phyloP scores from a whole-genome alignment of 2,329 filamentous ascomycete species.

The Penicillium sp. region DNA sequence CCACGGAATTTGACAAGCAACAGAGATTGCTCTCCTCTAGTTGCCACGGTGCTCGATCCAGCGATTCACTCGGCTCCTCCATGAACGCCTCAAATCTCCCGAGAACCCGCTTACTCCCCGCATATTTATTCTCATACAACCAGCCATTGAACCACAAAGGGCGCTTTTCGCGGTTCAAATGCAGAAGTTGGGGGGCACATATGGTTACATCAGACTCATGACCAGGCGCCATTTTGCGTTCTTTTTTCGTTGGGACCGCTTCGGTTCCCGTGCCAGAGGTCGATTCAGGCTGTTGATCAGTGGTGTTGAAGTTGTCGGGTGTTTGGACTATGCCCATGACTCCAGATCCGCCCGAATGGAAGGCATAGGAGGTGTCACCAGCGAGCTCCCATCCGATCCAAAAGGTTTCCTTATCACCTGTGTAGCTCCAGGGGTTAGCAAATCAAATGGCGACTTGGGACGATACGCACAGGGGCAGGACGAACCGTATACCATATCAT shows the following conservation, averaged over 20 bases:
- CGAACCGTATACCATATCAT: not conserved
- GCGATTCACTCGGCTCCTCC: not conserved
- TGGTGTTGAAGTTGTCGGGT: not conserved
- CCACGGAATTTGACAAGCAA: not conserved
- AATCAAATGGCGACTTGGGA: not conserved
- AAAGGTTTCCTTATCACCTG: not conserved
- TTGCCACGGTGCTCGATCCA: not conserved
- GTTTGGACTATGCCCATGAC: not conserved
- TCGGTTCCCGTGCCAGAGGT: not conserved
- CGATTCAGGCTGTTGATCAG: not conserved
- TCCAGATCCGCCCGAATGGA: not conserved
- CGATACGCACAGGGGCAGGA: not conserved
- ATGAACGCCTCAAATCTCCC: not conserved
- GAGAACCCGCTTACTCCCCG: not conserved
- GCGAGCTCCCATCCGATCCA: not conserved
- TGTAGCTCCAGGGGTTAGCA: not conserved
- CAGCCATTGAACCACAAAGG: not conserved
- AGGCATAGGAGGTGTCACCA: not conserved
- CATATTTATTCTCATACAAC: not conserved
- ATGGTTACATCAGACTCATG: not conserved
- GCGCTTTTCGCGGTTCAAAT: not conserved
- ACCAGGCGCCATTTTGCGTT: not conserved
- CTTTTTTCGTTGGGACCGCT: not conserved
- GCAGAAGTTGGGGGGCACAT: not conserved
- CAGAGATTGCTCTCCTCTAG: not conserved